Conservation (phyloP, 2,329 filamentous ascomycete species). For the Leptographium lundbergii region DNA sequence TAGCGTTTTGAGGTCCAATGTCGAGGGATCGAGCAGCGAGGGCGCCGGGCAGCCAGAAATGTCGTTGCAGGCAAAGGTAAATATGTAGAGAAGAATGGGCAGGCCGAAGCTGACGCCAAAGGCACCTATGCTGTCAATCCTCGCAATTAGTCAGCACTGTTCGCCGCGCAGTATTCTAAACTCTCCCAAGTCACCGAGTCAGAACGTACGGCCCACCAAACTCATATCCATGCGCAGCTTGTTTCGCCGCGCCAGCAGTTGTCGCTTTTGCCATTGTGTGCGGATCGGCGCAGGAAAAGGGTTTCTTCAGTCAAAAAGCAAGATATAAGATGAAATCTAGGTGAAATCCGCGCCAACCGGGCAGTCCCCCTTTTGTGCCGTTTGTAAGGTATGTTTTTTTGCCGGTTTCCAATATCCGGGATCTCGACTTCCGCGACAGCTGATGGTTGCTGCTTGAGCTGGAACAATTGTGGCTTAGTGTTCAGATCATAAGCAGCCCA, state of each 20-base stretch:
- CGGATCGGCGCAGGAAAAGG: not conserved
- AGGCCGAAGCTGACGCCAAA: conserved; percentile 68
- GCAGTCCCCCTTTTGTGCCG: not conserved
- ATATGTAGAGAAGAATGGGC: conserved; percentile 64
- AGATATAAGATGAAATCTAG: not conserved
- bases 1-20: conserved; percentile 56
- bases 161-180: not conserved
- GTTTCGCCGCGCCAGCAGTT: not conserved
- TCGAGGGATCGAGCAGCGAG: conserved; percentile 60
- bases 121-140: conserved; percentile 53
- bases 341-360: not conserved
- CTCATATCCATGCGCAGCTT: conserved; percentile 30
- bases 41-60: conserved; percentile 82
- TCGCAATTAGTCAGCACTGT: not conserved
- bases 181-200: not conserved
- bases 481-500: not conserved
- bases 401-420: not conserved
- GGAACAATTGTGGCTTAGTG: not conserved
- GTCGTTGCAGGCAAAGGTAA: conserved; percentile 85
- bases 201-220: conserved; percentile 35
- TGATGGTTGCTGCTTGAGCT: not conserved
- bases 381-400: not conserved
- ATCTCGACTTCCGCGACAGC: not conserved
- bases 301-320: not conserved
- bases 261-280: not conserved